Evolutionary conservation across 148 eudicot species (phyloP).

Genomic region (Rhododendron vialii): DNA sequence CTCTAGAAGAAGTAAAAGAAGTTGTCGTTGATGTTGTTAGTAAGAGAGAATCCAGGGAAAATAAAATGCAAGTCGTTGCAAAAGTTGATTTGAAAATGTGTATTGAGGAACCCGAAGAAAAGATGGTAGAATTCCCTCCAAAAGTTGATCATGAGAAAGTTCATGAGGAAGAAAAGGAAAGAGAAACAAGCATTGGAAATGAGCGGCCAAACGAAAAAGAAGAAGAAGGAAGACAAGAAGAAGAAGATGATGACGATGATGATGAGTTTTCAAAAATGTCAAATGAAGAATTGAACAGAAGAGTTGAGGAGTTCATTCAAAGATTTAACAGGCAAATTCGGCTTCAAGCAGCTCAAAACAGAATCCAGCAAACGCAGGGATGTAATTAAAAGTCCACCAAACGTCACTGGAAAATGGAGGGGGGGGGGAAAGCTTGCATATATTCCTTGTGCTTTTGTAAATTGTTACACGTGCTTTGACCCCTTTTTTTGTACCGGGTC

Average conservation of each 20-base stretch:
- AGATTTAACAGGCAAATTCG: slow-evolving; percentile 32
- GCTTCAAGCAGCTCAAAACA: slow-evolving; percentile 26
- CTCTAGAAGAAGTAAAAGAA: slow-evolving; percentile 15
- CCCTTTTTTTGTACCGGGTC: too few species aligned
- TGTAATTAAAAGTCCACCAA: background rate
- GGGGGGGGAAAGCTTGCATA: too few species aligned
- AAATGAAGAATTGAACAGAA: slow-evolving; percentile 34
- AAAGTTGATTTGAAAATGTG: background rate
- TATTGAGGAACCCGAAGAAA: background rate
- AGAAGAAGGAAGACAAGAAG: slow-evolving; percentile 2
- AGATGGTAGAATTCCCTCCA: background rate
- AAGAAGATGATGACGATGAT: slow-evolving; percentile 10
- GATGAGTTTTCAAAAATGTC: slow-evolving; percentile 39
- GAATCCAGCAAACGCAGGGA: background rate
- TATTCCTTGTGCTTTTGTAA: too few species aligned
- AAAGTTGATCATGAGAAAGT: background rate
- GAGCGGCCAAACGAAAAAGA: slow-evolving; percentile 1
- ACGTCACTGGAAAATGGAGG: background rate
- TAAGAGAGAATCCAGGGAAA: background rate
- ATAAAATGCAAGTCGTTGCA: background rate
- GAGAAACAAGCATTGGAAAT: background rate
- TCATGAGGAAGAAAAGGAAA: background rate
- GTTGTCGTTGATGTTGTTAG: background rate
- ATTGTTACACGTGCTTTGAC: too few species aligned
- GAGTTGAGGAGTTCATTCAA: slow-evolving; percentile 43